Base-by-base conservation (phyloP, 257 asterid species). In the Solanum neorickii region DNA sequence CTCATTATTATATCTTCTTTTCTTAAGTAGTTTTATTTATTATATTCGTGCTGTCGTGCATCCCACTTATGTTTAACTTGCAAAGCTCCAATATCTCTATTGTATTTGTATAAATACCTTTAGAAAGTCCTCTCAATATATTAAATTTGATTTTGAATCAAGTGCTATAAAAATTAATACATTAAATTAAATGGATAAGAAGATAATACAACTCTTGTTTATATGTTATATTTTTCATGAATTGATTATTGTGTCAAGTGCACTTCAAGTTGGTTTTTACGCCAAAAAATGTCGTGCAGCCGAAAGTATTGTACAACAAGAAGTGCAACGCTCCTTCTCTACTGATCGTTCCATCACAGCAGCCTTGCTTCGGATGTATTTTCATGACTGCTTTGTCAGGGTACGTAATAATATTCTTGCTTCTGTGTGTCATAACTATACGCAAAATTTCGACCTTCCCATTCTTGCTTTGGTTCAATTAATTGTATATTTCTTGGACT, bases 361-460 rank as follows among this genome's bases (percentile, higher is more conserved):
- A 7, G 97, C 98, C 16, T 88, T 96, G 92, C 98, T 96, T 77
- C 89, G 96, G 60, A 91, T 96, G 98, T 94, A 96, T 89, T 96
- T 96, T 33, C 98, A 96, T 21, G 98, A 96, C 87, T 96, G 99
- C 89, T 93, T 96, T 66, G 97, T 95, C 27, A 83, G 90, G 76
- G 97, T 94, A 92, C 80, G 42, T 46, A 10, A 33, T 44, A 14
- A 12, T 77, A 77, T 60, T 60, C 15, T 60, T 60, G 27, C 29
- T 60, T 60, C 29, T 60, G 5, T 23, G 69, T 23, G 13, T 23
- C 27, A 60, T 42, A 49, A 49, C 5, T 21, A 59, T 8, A 21
- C 6, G 9, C 6, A 2, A 59, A 59, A 59, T 59, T 56, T 56
- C 65, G n/a, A 56, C n/a, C n/a, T 7, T 18, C 4, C 65, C 3